A percentile compares a stretch with the other conserved stretches of the same genome.
These are phyloP conservation scores for Heimioporus sp. DNA, from an alignment of 768 basidiomycete species.

Conservation along the genomic window DNA sequence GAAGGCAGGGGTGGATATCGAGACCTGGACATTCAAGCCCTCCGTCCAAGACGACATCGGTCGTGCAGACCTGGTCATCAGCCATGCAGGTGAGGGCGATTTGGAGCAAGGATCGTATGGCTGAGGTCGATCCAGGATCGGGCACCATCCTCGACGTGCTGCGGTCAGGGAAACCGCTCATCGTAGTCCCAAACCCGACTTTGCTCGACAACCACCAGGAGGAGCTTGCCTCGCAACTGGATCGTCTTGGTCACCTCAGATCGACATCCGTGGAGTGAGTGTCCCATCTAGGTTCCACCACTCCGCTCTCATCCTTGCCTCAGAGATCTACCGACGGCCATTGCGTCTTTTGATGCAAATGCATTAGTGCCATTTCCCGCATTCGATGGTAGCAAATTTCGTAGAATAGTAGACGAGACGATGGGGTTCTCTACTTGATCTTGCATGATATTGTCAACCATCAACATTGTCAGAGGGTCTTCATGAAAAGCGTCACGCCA, in stretches of 20 bases:
- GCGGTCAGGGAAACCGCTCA: conserved; percentile 68
- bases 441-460: neutral
- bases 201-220: conserved; percentile 92
- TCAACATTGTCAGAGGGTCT: no score
- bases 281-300: neutral
- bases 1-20: conserved; percentile 49
- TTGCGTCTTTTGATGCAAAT: conserved; percentile 46
- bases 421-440: conserved; percentile 61
- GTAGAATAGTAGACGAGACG: conserved; percentile 66
- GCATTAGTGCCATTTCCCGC: conserved; percentile 58
- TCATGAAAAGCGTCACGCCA: conserved; percentile 35
- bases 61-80: conserved; percentile 76
- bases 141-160: conserved; percentile 93
- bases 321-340: conserved; percentile 56
- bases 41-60: conserved; percentile 65
- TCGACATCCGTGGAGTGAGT: conserved; percentile 59
- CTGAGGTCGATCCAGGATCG: conserved; percentile 56
- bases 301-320: conserved; percentile 6
- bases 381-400: conserved; percentile 67
- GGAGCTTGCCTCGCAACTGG: conserved; percentile 76
- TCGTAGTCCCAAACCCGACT: conserved; percentile 87
- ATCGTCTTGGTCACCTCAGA: conserved; percentile 53
- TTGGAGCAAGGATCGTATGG: neutral
- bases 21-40: conserved; percentile 73
- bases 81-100: conserved; percentile 78